Base-by-base conservation (phyloP, 768 basidiomycete genomes). In the Obba rivulosa region DNA sequence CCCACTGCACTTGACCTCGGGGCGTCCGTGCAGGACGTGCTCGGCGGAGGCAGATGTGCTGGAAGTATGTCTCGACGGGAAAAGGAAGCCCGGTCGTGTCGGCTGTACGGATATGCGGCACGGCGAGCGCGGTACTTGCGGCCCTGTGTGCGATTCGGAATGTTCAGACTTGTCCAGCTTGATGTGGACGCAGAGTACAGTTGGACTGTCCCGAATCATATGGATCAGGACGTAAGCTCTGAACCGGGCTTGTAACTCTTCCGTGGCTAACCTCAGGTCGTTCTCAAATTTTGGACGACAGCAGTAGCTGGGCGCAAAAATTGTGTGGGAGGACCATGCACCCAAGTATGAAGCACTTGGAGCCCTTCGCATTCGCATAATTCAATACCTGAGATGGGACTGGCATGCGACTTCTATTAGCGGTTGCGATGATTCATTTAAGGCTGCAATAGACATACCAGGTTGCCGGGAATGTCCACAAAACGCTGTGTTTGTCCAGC, bases 11-110 rank as follows among this genome's bases (percentile, higher is more conserved):
- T 98, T 96, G 76, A 91, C 93, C 64, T 93, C 84, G 43, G 93
- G 85, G 21, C 68, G 79, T 9, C 86, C 85, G 48, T 76, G 63
- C 4, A 90, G 91, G 50, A 96, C 85, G 40, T 79, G 68, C 45
- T 81, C 77, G 0, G 92, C 76, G 34, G 78, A 71, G 78, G 57
- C 82, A 81, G 17, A 97, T 80, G 69, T 99, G 98, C 66, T 99
- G 95, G 69, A 95, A 97, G 67, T 94, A 97, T 0, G 95, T 99
- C 73, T 99, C 95, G 43, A 92, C 90, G 0, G 92, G 91, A 44
- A 99, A 69, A 8, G 83, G 82, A 25, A 81, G 66, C 0, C 85
- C 81, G 1, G 78, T 69, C 1, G 70, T 62, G 57, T 75, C 82
- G 3, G 93, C 92, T 41, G 77, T 71, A 34, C 80, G 79, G 50